These are phyloP conservation scores for Circinella umbellata DNA, from an alignment of 371 early-diverging fungal genomes.

Conservation along the genomic window DNA sequence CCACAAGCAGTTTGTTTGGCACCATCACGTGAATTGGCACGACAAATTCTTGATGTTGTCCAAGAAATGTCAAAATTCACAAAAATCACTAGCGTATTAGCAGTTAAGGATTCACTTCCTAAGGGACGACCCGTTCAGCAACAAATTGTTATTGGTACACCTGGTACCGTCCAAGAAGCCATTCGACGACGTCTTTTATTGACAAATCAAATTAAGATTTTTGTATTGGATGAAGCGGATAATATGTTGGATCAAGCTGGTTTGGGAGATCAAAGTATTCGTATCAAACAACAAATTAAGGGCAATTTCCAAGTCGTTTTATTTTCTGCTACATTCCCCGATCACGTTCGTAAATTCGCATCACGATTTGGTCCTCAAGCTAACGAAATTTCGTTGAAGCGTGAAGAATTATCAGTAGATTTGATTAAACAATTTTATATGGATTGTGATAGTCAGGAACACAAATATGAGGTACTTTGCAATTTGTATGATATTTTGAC, in stretches of 20 bases:
- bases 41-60: constrained; percentile 94
- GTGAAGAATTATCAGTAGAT: constrained; percentile 93
- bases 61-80: constrained; percentile 90
- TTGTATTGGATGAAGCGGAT: constrained; percentile 95
- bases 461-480: constrained; percentile 84
- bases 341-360: constrained; percentile 81
- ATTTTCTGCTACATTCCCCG: constrained; percentile 98
- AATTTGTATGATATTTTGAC: constrained; percentile 91
- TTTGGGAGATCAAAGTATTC: constrained; percentile 84
- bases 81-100: constrained; percentile 71
- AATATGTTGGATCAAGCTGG: constrained; percentile 92
- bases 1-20: constrained; percentile 92
- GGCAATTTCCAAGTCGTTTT: constrained; percentile 81
- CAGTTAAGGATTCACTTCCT: constrained; percentile 73
- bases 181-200: constrained; percentile 68
- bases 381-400: constrained; percentile 84
- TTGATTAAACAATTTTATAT: constrained; percentile 97
- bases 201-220: constrained; percentile 64
- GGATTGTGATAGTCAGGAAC: constrained; percentile 81
- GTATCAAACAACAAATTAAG: constrained; percentile 76
- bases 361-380: constrained; percentile 80
- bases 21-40: constrained; percentile 97
- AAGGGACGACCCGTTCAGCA: constrained; percentile 58
- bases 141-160: constrained; percentile 95
- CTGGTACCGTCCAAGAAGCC: constrained; percentile 88